A percentile compares a stretch with the other conserved stretches of the same genome.
Evolutionary conservation across 1,284 basidiomycete species (phyloP).

Genomic region (Fomitopsis betulina): DNA sequence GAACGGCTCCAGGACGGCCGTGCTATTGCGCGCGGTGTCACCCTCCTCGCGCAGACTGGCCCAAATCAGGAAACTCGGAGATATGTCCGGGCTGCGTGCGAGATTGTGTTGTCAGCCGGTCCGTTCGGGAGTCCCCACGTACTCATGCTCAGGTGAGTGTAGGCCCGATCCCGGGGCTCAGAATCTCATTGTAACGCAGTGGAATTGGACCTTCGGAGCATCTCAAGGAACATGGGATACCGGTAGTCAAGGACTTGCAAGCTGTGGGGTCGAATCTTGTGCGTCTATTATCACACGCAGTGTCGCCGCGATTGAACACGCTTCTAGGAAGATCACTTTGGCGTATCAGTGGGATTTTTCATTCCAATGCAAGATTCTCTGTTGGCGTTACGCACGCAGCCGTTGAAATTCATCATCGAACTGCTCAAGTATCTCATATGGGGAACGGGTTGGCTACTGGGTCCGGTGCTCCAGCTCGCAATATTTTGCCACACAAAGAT

Average conservation of each 20-base stretch:
- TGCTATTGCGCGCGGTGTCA: conserved; percentile 6
- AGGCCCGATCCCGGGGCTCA: not conserved
- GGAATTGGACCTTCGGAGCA: conserved; percentile 28
- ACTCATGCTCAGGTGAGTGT: conserved; percentile 29
- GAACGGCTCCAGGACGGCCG: not conserved
- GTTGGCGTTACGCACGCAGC: conserved; percentile 5
- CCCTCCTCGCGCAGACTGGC: conserved; percentile 9
- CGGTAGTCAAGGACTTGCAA: conserved; percentile 27
- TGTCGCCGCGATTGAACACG: not conserved
- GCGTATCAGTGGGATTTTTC: conserved; percentile 23
- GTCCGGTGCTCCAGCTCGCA: conserved; percentile 24
- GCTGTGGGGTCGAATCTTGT: conserved; percentile 24
- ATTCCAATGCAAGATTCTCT: conserved; percentile 26
- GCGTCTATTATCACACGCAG: not conserved
- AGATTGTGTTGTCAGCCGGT: conserved; percentile 29
- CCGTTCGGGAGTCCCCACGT: conserved; percentile 29
- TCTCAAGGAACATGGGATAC: conserved; percentile 23
- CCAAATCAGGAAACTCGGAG: conserved; percentile 7
- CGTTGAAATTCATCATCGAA: conserved; percentile 17
- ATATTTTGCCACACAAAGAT: conserved; percentile 24
- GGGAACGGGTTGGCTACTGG: conserved; percentile 26
- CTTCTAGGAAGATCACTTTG: conserved; percentile 29
- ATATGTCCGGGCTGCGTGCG: conserved; percentile 21
- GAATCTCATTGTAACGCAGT: conserved; percentile 7
- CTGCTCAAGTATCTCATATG: conserved; percentile 25